Base-by-base conservation (phyloP, 1,139 yeast species). In the Debaryomyces sp. region DNA sequence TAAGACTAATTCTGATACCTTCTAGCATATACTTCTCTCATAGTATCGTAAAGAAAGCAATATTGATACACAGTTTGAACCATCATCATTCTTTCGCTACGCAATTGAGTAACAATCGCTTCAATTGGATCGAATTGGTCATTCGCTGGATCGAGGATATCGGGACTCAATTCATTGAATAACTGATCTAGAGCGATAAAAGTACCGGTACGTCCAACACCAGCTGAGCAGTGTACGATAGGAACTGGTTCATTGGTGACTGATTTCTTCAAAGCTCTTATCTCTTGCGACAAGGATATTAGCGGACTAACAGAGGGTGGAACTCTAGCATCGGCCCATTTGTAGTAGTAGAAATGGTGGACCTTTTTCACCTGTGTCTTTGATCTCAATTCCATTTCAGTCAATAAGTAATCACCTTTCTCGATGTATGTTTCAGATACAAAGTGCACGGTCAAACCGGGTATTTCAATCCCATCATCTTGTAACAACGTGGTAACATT, bases 121-220 rank as follows among this genome's bases (percentile, higher is more conserved):
- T 50, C 56, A 3, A 73, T 62, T 1, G 68, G 66, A 49, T 73
- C 76, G 8, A 36, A 36, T 13, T 3, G 43, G 8, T 30, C 35
- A 23, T 15, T 29, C 34, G 22, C 27, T 35, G 36, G n/a, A 8
- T 41, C 18, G 17, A 13, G 18, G 3, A 40, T 13, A 6, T 27
- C 21, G 29, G 24, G 9, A 18, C n/a, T 46, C 23, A 56, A 60
- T 7, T 46, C 41, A 8, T 67, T 62, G 48, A 50, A 49, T 54
- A 38, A 13, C 55, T 83, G 80, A 60, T 88, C 92, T 44, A 85
- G 62, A 1, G 89, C 84, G 21, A 89, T 81, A 58, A 83, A 88
- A 0, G 95, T 87, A 1, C 96, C 96, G 0, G 95, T 83, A 50
- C 96, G 71, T 5, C 96, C 96, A 18, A 89, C 91, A 0, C 96